Evolutionary conservation across 148 eudicot genomes (phyloP).

Genomic region (Vaccinium corymbosum): DNA sequence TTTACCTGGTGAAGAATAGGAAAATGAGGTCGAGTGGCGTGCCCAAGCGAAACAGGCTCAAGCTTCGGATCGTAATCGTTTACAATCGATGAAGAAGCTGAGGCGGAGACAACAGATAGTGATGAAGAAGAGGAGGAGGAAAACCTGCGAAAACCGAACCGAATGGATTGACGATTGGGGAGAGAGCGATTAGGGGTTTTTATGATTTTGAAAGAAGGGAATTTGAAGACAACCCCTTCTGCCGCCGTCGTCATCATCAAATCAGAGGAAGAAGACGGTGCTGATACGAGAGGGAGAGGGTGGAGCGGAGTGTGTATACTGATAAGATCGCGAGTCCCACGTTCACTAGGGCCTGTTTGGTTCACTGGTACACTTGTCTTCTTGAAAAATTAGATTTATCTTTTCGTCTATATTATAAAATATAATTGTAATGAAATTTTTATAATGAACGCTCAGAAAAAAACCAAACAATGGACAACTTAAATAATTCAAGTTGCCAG

Average conservation of each 20-base stretch:
- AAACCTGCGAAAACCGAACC: conserved; percentile 22
- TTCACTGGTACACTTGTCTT: too few species aligned
- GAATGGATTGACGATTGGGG: conserved; percentile 17
- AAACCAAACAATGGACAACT: too few species aligned
- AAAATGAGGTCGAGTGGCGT: conserved; percentile 67
- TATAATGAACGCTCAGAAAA: too few species aligned
- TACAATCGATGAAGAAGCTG: conserved; percentile 32
- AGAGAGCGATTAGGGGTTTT: conserved; percentile 37
- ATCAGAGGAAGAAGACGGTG: not conserved
- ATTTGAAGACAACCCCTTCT: conserved; percentile 39
- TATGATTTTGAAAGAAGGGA: conserved; percentile 32
- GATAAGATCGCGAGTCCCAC: not conserved
- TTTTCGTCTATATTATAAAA: too few species aligned
- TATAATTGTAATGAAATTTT: too few species aligned
- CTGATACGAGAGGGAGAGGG: not conserved
- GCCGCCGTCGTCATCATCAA: conserved; percentile 19
- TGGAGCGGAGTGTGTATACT: not conserved
- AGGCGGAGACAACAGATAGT: not conserved
- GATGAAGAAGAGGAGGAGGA: conserved; percentile 9
- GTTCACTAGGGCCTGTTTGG: not conserved
- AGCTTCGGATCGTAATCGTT: conserved; percentile 16
- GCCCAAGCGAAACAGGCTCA: conserved; percentile 60
- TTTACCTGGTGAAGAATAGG: conserved; percentile 82
- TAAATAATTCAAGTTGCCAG: too few species aligned
- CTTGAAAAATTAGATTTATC: too few species aligned